These are phyloP conservation scores for Darksidea phi DNA, from an alignment of 495 filamentous ascomycete species.

Conservation along the genomic window DNA sequence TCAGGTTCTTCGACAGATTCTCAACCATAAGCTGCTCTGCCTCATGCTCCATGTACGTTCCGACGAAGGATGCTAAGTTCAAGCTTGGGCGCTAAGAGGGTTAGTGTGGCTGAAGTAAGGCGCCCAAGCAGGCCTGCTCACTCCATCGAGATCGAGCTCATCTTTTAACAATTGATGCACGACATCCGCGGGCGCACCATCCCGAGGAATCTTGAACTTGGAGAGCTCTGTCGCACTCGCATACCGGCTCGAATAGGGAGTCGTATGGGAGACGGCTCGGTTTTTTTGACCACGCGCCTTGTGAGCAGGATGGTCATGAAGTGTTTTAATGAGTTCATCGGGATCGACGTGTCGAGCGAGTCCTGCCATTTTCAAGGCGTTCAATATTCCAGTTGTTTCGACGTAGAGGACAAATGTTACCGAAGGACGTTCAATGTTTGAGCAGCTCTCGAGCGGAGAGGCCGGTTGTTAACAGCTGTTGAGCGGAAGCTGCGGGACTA, in stretches of 20 bases:
- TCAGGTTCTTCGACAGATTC: slow-evolving; percentile 66
- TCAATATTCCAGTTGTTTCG: not conserved
- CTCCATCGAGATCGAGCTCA: slow-evolving; percentile 71
- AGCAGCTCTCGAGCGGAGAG: too few species aligned
- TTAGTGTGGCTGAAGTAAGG: not conserved
- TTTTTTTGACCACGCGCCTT: slow-evolving; percentile 43
- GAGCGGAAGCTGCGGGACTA: not conserved
- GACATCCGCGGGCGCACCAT: slow-evolving; percentile 62
- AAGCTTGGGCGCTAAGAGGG: slow-evolving; percentile 55
- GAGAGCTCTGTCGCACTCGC: slow-evolving; percentile 60
- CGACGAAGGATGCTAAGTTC: slow-evolving; percentile 66
- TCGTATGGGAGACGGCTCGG: slow-evolving; percentile 53
- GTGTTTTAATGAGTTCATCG: slow-evolving; percentile 37
- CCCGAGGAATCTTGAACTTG: slow-evolving; percentile 63
- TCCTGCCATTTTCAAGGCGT: slow-evolving; percentile 23
- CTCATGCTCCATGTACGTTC: slow-evolving; percentile 69
- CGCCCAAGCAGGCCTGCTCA: not conserved
- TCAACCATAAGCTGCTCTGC: slow-evolving; percentile 65
- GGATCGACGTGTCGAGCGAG: slow-evolving; percentile 36
- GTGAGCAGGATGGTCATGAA: slow-evolving; percentile 44
- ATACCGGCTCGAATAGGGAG: slow-evolving; percentile 65
- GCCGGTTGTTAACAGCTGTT: too few species aligned
- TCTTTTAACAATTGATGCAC: slow-evolving; percentile 70
- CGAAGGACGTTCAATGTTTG: too few species aligned
- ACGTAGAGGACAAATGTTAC: not conserved